Percentiles rank a stretch among this genome's conserved stretches.
These are phyloP conservation scores for Citeromyces siamensis DNA, from an alignment of 1,139 yeast species.

Conservation along the genomic window DNA sequence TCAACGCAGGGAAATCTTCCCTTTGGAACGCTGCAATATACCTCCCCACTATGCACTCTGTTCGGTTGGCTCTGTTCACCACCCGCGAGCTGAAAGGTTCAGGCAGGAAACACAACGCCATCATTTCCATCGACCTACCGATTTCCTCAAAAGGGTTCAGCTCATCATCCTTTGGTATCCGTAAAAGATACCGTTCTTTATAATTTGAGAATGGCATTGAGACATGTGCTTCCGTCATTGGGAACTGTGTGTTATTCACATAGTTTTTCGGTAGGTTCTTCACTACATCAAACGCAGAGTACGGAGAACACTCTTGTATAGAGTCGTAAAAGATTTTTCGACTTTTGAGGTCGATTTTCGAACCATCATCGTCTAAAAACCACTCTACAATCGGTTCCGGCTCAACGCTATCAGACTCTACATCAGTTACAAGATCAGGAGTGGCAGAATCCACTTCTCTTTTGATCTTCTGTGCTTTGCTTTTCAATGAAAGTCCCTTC, in stretches of 20 bases:
- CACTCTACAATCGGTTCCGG: constrained; percentile 23
- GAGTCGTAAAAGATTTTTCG: constrained; percentile 12
- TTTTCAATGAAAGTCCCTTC: neutral
- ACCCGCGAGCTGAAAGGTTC: constrained; percentile 23
- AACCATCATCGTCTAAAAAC: constrained; percentile 18
- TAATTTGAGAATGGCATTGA: constrained; percentile 24
- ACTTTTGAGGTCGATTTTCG: constrained; percentile 6
- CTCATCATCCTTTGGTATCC: constrained; percentile 36
- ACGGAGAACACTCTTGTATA: constrained; percentile 7
- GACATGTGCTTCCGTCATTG: constrained; percentile 17
- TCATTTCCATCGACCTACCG: constrained; percentile 42
- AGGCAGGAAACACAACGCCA: constrained; percentile 32
- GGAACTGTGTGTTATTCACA: constrained; percentile 11
- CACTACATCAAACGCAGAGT: constrained; percentile 12
- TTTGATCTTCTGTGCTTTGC: neutral
- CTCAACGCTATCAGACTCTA: constrained; percentile 23
- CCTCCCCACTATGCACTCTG: constrained; percentile 30
- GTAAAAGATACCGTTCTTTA: constrained; percentile 17
- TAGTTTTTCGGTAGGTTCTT: constrained; percentile 14
- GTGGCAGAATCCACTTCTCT: neutral
- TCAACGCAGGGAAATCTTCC: constrained; percentile 21
- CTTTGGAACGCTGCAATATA: constrained; percentile 28
- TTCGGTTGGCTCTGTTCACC: constrained; percentile 23
- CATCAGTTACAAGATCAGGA: constrained; percentile 24
- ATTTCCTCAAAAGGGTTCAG: constrained; percentile 67